Conservation (phyloP, 441 rosid genomes). For the Eutrema salsugineum region DNA sequence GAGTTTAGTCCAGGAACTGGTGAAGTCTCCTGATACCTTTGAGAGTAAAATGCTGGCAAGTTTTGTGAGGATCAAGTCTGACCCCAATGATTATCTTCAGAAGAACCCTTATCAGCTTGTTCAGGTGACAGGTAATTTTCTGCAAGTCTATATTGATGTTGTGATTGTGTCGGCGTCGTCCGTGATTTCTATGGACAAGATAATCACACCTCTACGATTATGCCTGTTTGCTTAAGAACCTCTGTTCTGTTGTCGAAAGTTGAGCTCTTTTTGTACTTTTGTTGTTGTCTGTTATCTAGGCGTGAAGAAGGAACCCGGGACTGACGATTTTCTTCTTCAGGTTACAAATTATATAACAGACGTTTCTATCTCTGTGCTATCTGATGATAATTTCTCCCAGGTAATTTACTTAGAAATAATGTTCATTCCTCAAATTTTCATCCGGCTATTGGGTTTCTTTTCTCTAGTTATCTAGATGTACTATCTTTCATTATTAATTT, state of each 20-base stretch:
- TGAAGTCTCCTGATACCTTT: slow-evolving; percentile 39
- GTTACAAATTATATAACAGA: slow-evolving; percentile 50
- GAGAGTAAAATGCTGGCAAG: slow-evolving; percentile 51
- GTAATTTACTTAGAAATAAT: slow-evolving; percentile 29
- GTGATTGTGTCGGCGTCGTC: neutral
- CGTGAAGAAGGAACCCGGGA: slow-evolving; percentile 40
- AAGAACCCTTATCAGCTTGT: slow-evolving; percentile 50
- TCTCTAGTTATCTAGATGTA: neutral
- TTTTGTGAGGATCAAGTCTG: slow-evolving; percentile 58
- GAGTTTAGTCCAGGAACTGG: slow-evolving; percentile 50
- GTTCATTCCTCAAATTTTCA: neutral
- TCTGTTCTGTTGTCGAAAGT: slow-evolving; percentile 8
- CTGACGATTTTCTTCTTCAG: slow-evolving; percentile 45
- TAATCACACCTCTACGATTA: neutral
- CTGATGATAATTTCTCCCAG: slow-evolving; percentile 64
- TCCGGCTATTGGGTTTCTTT: neutral
- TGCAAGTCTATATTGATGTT: neutral
- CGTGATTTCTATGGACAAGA: neutral
- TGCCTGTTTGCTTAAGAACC: neutral
- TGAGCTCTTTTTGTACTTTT: slow-evolving; percentile 20
- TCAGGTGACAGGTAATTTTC: slow-evolving; percentile 54
- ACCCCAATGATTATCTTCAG: slow-evolving; percentile 58
- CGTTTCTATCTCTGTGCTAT: slow-evolving; percentile 47
- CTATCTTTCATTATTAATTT: neutral
- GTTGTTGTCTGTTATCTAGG: slow-evolving; percentile 37